A percentile compares a stretch with the other conserved stretches of the same genome.
These are phyloP conservation scores for Anisodus tanguticus DNA, from an alignment of 257 asterid genomes.

Conservation along the genomic window DNA sequence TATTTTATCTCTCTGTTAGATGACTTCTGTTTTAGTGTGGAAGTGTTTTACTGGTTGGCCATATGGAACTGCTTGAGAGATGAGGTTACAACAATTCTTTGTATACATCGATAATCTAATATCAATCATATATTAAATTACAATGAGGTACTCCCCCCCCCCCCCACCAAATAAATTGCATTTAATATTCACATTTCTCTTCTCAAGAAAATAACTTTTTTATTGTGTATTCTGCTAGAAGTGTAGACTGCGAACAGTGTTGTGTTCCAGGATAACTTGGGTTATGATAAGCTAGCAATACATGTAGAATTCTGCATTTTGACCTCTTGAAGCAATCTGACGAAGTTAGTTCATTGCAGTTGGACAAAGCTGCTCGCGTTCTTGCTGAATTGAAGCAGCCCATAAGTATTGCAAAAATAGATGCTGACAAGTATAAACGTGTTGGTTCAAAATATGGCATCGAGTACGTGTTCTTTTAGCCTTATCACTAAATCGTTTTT, in stretches of 20 bases:
- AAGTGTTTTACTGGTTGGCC: neutral
- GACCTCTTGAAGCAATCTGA: constrained; percentile 25
- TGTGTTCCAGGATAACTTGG: neutral
- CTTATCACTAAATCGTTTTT: neutral
- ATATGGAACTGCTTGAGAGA: neutral
- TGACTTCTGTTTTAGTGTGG: neutral
- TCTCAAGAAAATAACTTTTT: neutral
- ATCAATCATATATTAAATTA: neutral
- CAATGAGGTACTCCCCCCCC: neutral
- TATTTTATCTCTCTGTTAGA: neutral
- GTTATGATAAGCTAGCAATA: neutral
- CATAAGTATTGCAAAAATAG: constrained; percentile 71
- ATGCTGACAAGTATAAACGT: constrained; percentile 82
- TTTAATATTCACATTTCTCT: neutral
- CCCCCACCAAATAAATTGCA: neutral
- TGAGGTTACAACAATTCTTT: neutral
- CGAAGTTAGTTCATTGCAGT: constrained; percentile 52
- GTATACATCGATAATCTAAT: neutral
- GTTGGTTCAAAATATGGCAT: constrained; percentile 70
- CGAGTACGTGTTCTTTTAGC: constrained; percentile 56
- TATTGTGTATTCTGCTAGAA: neutral
- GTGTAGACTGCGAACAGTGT: neutral
- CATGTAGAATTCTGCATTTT: neutral
- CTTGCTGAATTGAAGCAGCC: constrained; percentile 80
- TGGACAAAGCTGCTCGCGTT: constrained; percentile 80